A percentile compares a stretch with the other conserved stretches of the same genome.
phyloP scores from a whole-genome alignment of 1,284 basidiomycete species.

The Heterobasidion parviporum region DNA sequence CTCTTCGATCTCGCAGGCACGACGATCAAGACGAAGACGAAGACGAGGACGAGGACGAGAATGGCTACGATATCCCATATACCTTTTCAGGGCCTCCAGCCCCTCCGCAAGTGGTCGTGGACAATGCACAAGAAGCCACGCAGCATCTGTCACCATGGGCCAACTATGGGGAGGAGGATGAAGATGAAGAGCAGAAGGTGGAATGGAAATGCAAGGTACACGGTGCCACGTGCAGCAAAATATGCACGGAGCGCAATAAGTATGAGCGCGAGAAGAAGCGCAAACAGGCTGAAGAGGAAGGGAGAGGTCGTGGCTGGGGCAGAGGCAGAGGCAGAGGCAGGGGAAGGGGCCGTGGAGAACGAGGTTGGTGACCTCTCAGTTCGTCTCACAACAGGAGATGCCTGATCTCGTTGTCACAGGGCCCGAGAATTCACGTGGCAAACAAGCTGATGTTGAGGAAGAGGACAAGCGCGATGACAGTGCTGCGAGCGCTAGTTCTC shows the following conservation, averaged over 20 bases:
- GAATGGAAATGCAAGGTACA: neutral
- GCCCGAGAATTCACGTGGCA: no score
- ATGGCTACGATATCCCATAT: neutral
- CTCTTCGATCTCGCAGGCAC: neutral
- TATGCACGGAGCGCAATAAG: neutral
- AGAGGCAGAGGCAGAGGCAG: no score
- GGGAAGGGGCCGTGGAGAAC: neutral
- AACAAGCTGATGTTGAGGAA: no score
- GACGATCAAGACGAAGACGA: neutral
- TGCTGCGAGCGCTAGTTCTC: no score
- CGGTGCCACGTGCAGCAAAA: neutral
- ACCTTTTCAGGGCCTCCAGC: neutral
- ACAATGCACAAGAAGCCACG: neutral
- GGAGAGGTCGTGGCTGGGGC: neutral
- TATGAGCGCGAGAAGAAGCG: neutral
- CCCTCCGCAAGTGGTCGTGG: neutral
- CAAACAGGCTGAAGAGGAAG: neutral
- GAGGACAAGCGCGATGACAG: no score
- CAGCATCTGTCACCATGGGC: neutral
- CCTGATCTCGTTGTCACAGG: neutral
- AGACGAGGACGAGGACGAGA: neutral
- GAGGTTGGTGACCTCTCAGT: neutral
- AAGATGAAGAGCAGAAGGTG: neutral
- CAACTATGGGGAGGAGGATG: neutral
- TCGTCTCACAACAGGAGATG: neutral